These are phyloP conservation scores for Blastocystis sp. DNA, from an alignment of 352 stramenopile genomes.

Conservation along the genomic window DNA sequence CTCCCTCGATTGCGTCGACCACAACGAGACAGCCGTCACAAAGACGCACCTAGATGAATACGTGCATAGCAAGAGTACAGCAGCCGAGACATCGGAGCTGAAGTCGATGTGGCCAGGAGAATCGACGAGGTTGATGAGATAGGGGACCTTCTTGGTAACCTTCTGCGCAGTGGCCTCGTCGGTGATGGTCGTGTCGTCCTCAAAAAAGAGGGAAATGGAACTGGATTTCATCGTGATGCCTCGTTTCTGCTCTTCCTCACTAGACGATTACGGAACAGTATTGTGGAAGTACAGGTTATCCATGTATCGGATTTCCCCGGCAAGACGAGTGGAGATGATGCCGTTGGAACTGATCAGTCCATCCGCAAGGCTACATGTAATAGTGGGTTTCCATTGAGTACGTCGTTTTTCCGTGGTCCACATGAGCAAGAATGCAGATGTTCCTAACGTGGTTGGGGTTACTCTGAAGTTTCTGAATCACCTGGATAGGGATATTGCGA, in stretches of 20 bases:
- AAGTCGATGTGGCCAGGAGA: slow-evolving; percentile 87
- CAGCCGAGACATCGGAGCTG: slow-evolving; percentile 83
- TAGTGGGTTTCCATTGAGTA: not conserved
- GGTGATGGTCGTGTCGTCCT: slow-evolving; percentile 57
- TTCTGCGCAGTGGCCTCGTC: slow-evolving; percentile 34
- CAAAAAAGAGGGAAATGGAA: slow-evolving; percentile 82
- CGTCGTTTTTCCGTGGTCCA: slow-evolving; percentile 81
- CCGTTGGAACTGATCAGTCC: slow-evolving; percentile 86
- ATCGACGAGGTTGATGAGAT: slow-evolving; percentile 85
- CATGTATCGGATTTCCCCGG: slow-evolving; percentile 84
- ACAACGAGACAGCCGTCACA: slow-evolving; percentile 83
- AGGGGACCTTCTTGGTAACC: slow-evolving; percentile 61
- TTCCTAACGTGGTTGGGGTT: slow-evolving; percentile 74
- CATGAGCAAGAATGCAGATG: slow-evolving; percentile 85
- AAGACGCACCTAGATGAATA: slow-evolving; percentile 65
- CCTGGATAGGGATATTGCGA: not conserved
- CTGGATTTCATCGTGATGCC: slow-evolving; percentile 93
- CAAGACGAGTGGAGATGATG: slow-evolving; percentile 87
- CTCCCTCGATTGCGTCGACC: slow-evolving; percentile 85
- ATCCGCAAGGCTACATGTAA: slow-evolving; percentile 70
- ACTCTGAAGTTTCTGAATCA: slow-evolving; percentile 65
- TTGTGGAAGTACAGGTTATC: slow-evolving; percentile 70
- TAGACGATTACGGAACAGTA: slow-evolving; percentile 28
- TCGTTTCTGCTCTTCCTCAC: slow-evolving; percentile 79
- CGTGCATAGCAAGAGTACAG: slow-evolving; percentile 58